Percentiles rank a stretch among this genome's conserved stretches.
phyloP scores from a whole-genome alignment of 148 eudicot species.

The Euryodendron excelsum region DNA sequence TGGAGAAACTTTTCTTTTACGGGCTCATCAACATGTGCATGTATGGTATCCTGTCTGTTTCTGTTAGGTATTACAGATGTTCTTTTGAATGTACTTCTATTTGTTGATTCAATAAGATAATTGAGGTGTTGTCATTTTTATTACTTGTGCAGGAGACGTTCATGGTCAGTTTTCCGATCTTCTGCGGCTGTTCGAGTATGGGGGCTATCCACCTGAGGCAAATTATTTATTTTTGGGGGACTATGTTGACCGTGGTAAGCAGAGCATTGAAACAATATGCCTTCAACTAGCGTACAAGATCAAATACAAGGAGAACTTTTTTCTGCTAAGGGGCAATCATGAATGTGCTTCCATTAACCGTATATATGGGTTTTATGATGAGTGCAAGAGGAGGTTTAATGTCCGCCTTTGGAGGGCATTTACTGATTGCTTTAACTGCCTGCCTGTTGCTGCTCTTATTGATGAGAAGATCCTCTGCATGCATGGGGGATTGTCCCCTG shows the following conservation, averaged over 20 bases:
- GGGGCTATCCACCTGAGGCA: constrained; percentile 75
- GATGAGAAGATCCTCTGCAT: constrained; percentile 84
- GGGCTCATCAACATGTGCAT: not conserved
- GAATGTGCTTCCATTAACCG: constrained; percentile 84
- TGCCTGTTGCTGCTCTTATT: constrained; percentile 77
- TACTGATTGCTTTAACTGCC: constrained; percentile 72
- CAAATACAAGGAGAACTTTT: constrained; percentile 79
- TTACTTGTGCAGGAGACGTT: constrained; percentile 54
- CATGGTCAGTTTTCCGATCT: constrained; percentile 82
- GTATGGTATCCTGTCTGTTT: not conserved
- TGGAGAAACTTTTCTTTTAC: not conserved
- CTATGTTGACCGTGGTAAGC: constrained; percentile 87
- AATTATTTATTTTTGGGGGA: constrained; percentile 78
- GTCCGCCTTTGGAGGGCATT: constrained; percentile 76
- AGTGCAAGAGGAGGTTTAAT: constrained; percentile 83
- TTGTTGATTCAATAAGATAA: constrained; percentile 14
- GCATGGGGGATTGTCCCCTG: constrained; percentile 83
- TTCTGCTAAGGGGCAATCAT: constrained; percentile 82
- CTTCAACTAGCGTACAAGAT: constrained; percentile 82
- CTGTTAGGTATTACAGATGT: not conserved
- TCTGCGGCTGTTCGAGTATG: constrained; percentile 80
- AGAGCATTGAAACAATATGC: constrained; percentile 79
- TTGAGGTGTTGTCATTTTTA: constrained; percentile 6
- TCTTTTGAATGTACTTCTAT: not conserved
- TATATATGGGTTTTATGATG: constrained; percentile 77